Evolutionary conservation across 1,284 basidiomycete genomes (phyloP), one percentile per base, ranked within the genome.

Genomic region (Flammula alnicola): DNA sequence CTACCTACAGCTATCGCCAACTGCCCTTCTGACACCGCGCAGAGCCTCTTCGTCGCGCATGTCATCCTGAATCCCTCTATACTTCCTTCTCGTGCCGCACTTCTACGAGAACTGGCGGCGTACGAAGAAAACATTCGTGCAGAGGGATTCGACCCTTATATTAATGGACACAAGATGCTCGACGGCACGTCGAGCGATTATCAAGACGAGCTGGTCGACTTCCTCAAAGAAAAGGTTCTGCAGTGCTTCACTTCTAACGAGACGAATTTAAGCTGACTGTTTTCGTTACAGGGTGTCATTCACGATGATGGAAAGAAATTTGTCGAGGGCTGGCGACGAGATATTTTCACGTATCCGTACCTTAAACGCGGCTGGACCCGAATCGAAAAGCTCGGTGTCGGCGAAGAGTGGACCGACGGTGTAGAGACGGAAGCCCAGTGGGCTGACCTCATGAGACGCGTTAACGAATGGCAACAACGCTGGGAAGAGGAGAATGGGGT

Each of bases 21-120:
- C 58, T 78, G 75, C 45, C 76, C 78, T 5, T 78, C 76, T 5
- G 77, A 80, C 60, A 58, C 68, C 32, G 80, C 80, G 3, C 80
- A 83, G 57, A 71, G 75, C 33, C 62, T 78, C 8, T 74, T 80
- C 51, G 64, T 69, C 17, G 66, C 75, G 1, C 72, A 79, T 55
- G 70, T 68, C 7, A 73, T 83, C 37, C 65, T 70, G 6, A 69
- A 79, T 49, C 62, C 71, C 0, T 61, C 62, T 10, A 56, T 79
- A 3, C 67, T 83, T 6, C 69, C 71, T 2, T 56, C 70, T 3
- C 71, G 75, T 2, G 63, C 63, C 3, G 65, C 67, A n/a, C 60
- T 80, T 51, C 60, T 80, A 14, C 47, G 53, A 6, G 71, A 77
- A 31, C 69, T 83, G 22, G 65, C 69, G 3, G 53, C 30, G n/a